Evolutionary conservation across 2,329 filamentous ascomycete genomes (phyloP).

Genomic region (Penicillium palitans): DNA sequence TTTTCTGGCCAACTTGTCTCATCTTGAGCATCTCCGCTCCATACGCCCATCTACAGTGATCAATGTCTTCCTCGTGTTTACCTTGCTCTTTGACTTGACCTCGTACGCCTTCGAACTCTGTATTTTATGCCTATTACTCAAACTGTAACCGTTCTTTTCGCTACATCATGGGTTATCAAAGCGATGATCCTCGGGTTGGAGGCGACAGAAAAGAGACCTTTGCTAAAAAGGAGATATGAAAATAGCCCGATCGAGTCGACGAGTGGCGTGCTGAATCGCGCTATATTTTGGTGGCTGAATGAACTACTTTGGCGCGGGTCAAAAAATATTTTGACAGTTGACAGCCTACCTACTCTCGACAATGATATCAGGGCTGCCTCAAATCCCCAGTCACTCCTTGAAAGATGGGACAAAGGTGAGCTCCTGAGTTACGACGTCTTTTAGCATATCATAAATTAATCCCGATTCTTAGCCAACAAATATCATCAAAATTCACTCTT

Average conservation of each 20-base stretch:
- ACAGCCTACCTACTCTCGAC: slow-evolving; percentile 45
- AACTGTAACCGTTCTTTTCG: slow-evolving; percentile 11
- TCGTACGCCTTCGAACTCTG: slow-evolving; percentile 21
- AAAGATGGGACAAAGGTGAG: slow-evolving; percentile 35
- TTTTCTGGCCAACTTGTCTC: slow-evolving; percentile 16
- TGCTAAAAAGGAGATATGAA: slow-evolving; percentile 17
- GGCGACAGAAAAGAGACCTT: slow-evolving; percentile 42
- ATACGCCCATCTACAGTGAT: slow-evolving; percentile 22
- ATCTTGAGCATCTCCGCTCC: slow-evolving; percentile 22
- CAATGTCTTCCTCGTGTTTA: slow-evolving; percentile 12
- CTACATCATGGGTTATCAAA: slow-evolving; percentile 35
- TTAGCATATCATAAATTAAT: neutral
- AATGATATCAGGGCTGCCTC: slow-evolving; percentile 30
- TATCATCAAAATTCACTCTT: slow-evolving; percentile 19
- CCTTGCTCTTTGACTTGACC: slow-evolving; percentile 20
- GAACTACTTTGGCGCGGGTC: slow-evolving; percentile 32
- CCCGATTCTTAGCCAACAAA: slow-evolving; percentile 13
- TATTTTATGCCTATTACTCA: slow-evolving; percentile 16
- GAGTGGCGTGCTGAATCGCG: slow-evolving; percentile 30
- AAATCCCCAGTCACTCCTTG: slow-evolving; percentile 31
- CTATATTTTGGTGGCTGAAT: slow-evolving; percentile 42
- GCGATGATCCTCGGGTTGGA: slow-evolving; percentile 46
- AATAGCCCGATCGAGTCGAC: slow-evolving; percentile 24
- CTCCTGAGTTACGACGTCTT: neutral
- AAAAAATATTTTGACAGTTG: slow-evolving; percentile 36